Percentiles rank a stretch among this genome's conserved stretches.
phyloP scores from a whole-genome alignment of 73 alveolate genomes.

The Paramecium tetraurelia region DNA sequence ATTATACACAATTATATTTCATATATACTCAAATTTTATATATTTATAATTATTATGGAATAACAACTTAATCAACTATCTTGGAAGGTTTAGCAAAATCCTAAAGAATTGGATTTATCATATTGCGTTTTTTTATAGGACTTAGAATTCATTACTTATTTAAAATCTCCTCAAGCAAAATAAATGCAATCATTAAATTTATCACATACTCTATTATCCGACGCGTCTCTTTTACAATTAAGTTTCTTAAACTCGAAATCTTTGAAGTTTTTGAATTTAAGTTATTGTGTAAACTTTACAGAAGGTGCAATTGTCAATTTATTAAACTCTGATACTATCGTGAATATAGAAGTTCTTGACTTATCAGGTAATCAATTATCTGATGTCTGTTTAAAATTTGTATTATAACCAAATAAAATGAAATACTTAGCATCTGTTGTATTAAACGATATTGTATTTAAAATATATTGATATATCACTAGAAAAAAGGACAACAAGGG shows the following conservation, averaged over 20 bases:
- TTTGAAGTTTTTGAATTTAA: background rate
- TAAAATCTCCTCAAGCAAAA: background rate
- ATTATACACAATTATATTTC: too few species aligned
- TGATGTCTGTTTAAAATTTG: background rate
- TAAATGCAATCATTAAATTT: background rate
- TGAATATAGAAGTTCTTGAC: background rate
- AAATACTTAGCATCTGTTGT: background rate
- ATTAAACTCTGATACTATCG: background rate
- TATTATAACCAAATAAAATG: background rate
- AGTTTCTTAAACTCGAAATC: background rate
- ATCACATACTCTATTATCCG: slow-evolving; percentile 38
- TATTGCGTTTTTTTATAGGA: background rate
- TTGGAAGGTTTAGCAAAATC: background rate
- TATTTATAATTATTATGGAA: background rate
- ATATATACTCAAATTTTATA: background rate
- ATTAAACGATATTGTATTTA: slow-evolving; percentile 20
- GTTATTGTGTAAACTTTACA: slow-evolving; percentile 32
- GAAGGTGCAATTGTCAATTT: slow-evolving; percentile 2
- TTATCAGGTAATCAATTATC: slow-evolving; percentile 43
- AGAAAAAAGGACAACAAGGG: slow-evolving; percentile 22
- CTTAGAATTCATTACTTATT: background rate
- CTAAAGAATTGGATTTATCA: slow-evolving; percentile 30
- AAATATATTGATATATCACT: background rate
- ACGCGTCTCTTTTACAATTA: background rate
- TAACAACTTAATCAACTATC: background rate